phyloP scores from a whole-genome alignment of 2,329 filamentous ascomycete species.

The Ophiocordyceps unilateralis region DNA sequence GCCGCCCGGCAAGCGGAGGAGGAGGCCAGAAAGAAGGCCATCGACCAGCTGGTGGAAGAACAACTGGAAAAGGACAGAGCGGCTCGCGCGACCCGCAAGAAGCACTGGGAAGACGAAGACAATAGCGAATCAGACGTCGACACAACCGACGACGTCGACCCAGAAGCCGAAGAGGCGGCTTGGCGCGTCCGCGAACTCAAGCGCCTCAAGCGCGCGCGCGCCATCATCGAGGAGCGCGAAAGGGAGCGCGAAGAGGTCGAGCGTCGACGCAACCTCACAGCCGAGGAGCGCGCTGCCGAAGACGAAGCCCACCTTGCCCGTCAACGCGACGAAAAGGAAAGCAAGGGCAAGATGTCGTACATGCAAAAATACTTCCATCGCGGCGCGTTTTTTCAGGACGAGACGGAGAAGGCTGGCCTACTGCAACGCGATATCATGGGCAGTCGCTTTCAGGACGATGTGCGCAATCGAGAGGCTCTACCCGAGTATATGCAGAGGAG shows the following conservation, averaged over 20 bases:
- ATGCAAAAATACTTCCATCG: slow-evolving; percentile 97
- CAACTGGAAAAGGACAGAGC: slow-evolving; percentile 71
- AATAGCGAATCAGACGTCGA: slow-evolving; percentile 61
- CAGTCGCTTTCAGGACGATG: slow-evolving; percentile 64
- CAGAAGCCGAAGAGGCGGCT: slow-evolving; percentile 73
- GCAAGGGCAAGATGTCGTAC: slow-evolving; percentile 65
- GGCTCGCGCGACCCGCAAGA: slow-evolving; percentile 57
- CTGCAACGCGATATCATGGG: slow-evolving; percentile 77
- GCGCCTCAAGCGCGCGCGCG: slow-evolving; percentile 72
- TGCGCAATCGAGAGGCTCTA: slow-evolving; percentile 63
- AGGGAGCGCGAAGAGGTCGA: slow-evolving; percentile 79
- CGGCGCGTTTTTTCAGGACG: slow-evolving; percentile 85
- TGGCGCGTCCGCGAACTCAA: slow-evolving; percentile 90
- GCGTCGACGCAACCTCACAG: slow-evolving; percentile 68
- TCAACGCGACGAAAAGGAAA: slow-evolving; percentile 66
- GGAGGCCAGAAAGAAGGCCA: slow-evolving; percentile 48
- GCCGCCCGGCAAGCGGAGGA: slow-evolving; percentile 29
- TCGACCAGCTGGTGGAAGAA: slow-evolving; percentile 70
- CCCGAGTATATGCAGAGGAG: slow-evolving; percentile 85
- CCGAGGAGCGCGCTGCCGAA: slow-evolving; percentile 71
- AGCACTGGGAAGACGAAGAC: slow-evolving; percentile 73
- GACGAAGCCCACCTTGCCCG: slow-evolving; percentile 61
- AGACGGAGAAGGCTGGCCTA: slow-evolving; percentile 57
- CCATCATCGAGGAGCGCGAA: slow-evolving; percentile 70
- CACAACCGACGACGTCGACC: slow-evolving; percentile 74